A percentile compares a stretch with the other conserved stretches of the same genome.
Evolutionary conservation across 2,329 filamentous ascomycete genomes (phyloP).

Genomic region (Penicillium sp.): DNA sequence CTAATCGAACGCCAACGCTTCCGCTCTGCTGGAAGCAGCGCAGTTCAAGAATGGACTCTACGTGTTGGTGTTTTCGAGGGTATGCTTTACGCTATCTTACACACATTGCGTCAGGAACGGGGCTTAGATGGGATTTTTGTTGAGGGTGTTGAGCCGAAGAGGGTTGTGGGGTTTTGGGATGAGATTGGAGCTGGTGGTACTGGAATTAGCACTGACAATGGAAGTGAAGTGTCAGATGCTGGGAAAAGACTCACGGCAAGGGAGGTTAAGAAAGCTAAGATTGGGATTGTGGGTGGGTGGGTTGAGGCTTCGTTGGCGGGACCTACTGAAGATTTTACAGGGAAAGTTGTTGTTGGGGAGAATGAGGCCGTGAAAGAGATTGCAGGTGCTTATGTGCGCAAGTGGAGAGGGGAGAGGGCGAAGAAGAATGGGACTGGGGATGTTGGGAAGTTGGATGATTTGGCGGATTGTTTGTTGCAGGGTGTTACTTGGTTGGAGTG

Average conservation of each 20-base stretch:
- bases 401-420: conserved; percentile 25
- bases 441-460: conserved; percentile 70
- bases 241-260: conserved; percentile 10
- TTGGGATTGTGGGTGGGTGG: conserved; percentile 61
- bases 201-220: not conserved
- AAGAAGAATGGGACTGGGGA: conserved; percentile 13
- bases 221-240: no score
- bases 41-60: conserved; percentile 79
- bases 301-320: not conserved
- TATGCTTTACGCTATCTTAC: conserved; percentile 73
- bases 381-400: conserved; percentile 30
- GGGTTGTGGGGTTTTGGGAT: conserved; percentile 59
- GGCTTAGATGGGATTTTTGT: conserved; percentile 38
- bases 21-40: conserved; percentile 62
- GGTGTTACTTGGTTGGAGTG: conserved; percentile 75
- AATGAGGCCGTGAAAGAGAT: conserved; percentile 18
- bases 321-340: not conserved
- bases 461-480: conserved; percentile 78
- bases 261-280: conserved; percentile 56
- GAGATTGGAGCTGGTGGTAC: conserved; percentile 24
- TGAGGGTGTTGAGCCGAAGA: conserved; percentile 53
- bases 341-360: conserved; percentile 14
- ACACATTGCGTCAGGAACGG: conserved; percentile 53
- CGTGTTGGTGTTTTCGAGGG: conserved; percentile 79
- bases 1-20: conserved; percentile 68